A percentile compares a stretch with the other conserved stretches of the same genome.
These are phyloP conservation scores for Naumovozyma dairenensis DNA, from an alignment of 805 yeast species.

Conservation along the genomic window DNA sequence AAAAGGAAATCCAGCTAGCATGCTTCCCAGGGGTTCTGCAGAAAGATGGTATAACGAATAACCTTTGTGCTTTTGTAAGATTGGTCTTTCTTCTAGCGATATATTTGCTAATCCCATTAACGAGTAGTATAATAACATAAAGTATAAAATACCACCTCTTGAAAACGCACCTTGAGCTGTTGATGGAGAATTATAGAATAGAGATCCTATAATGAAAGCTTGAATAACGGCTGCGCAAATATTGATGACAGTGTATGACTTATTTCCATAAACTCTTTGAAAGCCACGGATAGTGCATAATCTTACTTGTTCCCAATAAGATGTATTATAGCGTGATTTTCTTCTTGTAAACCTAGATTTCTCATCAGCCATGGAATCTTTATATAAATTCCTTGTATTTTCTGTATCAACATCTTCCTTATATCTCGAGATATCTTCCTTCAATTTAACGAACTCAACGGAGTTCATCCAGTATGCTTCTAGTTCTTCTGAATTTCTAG, in stretches of 20 bases:
- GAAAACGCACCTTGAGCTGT: constrained; percentile 50
- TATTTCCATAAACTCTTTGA: constrained; percentile 50
- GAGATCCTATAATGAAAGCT: constrained; percentile 52
- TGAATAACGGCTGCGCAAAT: constrained; percentile 35
- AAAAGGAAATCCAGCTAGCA: constrained; percentile 54
- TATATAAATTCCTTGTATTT: constrained; percentile 29
- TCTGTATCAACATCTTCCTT: constrained; percentile 22
- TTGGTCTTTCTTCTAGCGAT: constrained; percentile 44
- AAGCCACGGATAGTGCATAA: constrained; percentile 44
- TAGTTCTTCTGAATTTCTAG: constrained; percentile 50
- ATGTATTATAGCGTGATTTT: constrained; percentile 21
- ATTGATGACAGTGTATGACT: constrained; percentile 35
- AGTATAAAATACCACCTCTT: constrained; percentile 56
- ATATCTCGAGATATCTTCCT: constrained; percentile 35
- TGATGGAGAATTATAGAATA: constrained; percentile 45
- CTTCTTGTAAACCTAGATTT: constrained; percentile 18
- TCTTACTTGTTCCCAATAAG: constrained; percentile 38
- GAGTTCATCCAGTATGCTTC: constrained; percentile 37
- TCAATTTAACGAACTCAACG: constrained; percentile 29
- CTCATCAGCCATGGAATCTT: constrained; percentile 23
- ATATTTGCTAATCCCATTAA: constrained; percentile 42
- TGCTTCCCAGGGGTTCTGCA: constrained; percentile 58
- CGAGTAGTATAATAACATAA: constrained; percentile 44
- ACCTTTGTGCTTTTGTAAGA: constrained; percentile 61
- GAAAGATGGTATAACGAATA: constrained; percentile 68